Evolutionary conservation across 2,329 filamentous ascomycete genomes (phyloP).

Genomic region (Fusarium falciforme): DNA sequence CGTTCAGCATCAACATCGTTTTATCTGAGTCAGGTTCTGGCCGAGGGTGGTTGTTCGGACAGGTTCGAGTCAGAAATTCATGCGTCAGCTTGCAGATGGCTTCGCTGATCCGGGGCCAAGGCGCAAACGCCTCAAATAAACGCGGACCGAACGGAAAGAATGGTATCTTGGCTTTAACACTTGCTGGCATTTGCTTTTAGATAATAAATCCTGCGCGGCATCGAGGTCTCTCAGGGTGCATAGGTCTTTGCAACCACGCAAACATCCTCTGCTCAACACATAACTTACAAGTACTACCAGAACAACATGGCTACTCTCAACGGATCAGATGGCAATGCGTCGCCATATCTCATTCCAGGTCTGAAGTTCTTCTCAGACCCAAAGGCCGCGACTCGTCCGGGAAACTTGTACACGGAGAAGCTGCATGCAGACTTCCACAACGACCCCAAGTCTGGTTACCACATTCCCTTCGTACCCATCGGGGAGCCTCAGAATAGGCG

Average conservation of each 20-base stretch:
- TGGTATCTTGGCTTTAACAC: accelerated
- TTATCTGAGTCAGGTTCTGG: neutral
- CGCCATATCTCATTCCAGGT: neutral
- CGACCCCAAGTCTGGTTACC: neutral
- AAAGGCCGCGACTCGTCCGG: neutral
- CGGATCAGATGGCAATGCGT: neutral
- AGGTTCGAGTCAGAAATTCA: neutral
- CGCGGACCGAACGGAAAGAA: neutral
- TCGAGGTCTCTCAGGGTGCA: neutral
- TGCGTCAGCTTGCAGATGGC: neutral
- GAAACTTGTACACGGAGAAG: neutral
- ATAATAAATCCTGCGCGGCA: neutral
- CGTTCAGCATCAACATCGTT: neutral
- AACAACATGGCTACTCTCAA: neutral
- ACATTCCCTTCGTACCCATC: neutral
- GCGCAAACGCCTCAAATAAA: neutral
- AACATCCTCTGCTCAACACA: neutral
- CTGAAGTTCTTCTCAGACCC: neutral
- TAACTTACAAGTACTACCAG: neutral
- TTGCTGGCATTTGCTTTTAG: neutral
- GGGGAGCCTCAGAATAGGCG: neutral
- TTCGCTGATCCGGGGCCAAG: neutral
- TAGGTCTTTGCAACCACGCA: neutral
- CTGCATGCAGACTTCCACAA: neutral
- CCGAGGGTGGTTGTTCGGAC: neutral